Conservation (phyloP, 2,329 filamentous ascomycete genomes). For the Pseudogymnoascus sp. region DNA sequence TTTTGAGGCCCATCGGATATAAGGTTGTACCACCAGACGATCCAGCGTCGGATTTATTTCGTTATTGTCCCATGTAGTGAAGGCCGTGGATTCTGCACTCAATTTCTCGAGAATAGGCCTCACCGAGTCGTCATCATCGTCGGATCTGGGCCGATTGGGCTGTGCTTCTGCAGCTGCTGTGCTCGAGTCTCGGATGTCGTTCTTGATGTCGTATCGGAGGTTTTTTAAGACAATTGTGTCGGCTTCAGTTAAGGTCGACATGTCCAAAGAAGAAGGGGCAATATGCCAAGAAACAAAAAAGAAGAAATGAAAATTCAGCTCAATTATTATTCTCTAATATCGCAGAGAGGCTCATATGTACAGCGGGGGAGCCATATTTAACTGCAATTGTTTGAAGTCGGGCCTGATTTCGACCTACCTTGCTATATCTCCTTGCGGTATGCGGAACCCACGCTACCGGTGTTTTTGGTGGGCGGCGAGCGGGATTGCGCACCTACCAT, state of each 20-base stretch:
- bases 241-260: slow-evolving; percentile 3
- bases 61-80: slow-evolving; percentile 42
- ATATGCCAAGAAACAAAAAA: background rate
- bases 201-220: slow-evolving; percentile 1
- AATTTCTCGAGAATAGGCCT: background rate
- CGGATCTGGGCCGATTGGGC: background rate
- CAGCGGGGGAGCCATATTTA: background rate
- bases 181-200: slow-evolving; percentile 6
- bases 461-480: background rate
- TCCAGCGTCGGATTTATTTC: slow-evolving; percentile 36
- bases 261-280: background rate
- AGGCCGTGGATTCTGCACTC: slow-evolving; percentile 41
- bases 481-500: background rate
- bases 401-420: background rate
- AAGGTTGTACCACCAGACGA: slow-evolving; percentile 48
- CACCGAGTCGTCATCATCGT: background rate
- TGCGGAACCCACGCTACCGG: background rate
- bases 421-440: background rate
- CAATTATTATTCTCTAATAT: background rate
- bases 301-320: background rate
- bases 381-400: background rate
- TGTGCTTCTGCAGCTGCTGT: background rate
- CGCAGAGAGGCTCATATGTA: background rate
- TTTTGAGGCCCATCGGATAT: slow-evolving; percentile 45
- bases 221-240: slow-evolving; percentile 5